Conservation (phyloP, 176 grass and related monocot species). For the Dactylis glomerata region DNA sequence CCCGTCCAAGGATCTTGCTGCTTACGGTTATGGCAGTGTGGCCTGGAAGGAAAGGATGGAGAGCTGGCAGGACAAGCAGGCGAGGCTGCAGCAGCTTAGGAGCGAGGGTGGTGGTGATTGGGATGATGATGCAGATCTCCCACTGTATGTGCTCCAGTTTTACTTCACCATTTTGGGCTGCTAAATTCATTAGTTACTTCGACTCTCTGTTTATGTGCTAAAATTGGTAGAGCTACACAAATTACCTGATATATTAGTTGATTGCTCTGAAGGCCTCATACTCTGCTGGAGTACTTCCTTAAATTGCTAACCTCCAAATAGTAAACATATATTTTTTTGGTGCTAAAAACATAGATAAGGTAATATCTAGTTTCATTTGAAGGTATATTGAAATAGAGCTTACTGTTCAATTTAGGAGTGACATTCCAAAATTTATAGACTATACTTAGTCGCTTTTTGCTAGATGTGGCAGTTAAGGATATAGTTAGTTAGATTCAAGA, state of each 20-base stretch:
- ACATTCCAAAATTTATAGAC: not conserved
- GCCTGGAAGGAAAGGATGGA: constrained; percentile 91
- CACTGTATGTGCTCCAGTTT: not conserved
- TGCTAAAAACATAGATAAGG: not conserved
- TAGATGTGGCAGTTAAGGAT: not conserved
- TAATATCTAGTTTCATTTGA: not conserved
- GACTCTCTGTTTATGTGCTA: not conserved
- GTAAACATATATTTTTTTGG: too few species aligned
- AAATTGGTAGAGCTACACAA: not conserved
- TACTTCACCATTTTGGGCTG: not conserved
- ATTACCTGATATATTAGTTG: not conserved
- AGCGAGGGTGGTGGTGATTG: too few species aligned
- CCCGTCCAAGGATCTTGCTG: constrained; percentile 87
- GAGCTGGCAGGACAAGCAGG: constrained; percentile 81
- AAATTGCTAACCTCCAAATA: not conserved
- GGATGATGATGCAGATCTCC: too few species aligned
- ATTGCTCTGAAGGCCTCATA: not conserved
- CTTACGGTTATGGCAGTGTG: constrained; percentile 90
- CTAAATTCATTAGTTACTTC: not conserved
- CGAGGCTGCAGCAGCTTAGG: constrained; percentile 42
- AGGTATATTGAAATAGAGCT: not conserved
- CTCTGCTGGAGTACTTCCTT: too few species aligned
- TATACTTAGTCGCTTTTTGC: not conserved
- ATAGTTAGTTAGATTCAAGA: not conserved
- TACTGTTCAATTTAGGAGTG: not conserved